These are phyloP conservation scores for Fagopyrum esculentum DNA, from an alignment of 148 eudicot species.

Conservation along the genomic window DNA sequence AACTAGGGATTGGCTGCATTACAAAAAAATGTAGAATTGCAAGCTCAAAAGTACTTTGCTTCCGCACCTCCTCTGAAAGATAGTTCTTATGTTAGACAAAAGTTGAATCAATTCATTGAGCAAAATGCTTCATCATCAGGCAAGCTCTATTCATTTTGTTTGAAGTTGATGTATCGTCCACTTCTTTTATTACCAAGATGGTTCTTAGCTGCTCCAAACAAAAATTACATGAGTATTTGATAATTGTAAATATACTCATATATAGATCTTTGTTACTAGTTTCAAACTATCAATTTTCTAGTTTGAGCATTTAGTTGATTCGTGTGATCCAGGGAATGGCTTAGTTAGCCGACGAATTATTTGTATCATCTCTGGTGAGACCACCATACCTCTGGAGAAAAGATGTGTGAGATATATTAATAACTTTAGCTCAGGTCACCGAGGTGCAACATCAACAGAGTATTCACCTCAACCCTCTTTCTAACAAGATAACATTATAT, in stretches of 20 bases:
- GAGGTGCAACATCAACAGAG: slow-evolving; percentile 66
- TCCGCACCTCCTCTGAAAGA: slow-evolving; percentile 82
- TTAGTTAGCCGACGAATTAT: slow-evolving; percentile 48
- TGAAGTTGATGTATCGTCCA: background rate
- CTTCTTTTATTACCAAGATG: background rate
- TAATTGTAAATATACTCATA: background rate
- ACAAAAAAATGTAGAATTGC: slow-evolving; percentile 30
- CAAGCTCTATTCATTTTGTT: slow-evolving; percentile 18
- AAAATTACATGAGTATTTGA: background rate
- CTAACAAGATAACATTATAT: too few relatives aligned
- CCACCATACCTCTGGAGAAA: slow-evolving; percentile 92
- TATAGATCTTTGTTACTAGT: background rate
- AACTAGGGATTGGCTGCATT: slow-evolving; percentile 2
- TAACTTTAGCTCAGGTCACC: slow-evolving; percentile 94
- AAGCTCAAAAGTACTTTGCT: slow-evolving; percentile 61
- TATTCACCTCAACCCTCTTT: too few relatives aligned
- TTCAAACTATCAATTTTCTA: background rate
- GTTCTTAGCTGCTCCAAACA: background rate
- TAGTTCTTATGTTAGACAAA: slow-evolving; percentile 26
- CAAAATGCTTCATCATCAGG: slow-evolving; percentile 37
- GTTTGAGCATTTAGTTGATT: background rate
- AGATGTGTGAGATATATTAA: slow-evolving; percentile 96
- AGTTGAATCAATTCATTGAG: slow-evolving; percentile 46
- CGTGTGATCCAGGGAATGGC: slow-evolving; percentile 26
- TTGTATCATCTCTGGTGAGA: slow-evolving; percentile 93